Base-by-base conservation (phyloP, 305 asterid species). In the Stenogyne calaminthoides region DNA sequence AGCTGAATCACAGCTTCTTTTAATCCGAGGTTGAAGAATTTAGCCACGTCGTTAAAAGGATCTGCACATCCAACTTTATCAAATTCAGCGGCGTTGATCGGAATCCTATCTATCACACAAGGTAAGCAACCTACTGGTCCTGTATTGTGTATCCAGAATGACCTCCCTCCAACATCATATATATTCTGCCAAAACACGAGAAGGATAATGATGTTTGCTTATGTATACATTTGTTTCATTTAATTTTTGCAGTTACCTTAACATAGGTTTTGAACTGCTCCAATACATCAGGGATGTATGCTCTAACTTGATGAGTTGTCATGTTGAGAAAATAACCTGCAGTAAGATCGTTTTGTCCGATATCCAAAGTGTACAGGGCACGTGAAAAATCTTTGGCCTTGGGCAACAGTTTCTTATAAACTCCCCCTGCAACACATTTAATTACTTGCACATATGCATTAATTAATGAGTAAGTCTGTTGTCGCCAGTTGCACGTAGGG, bases 81-180 rank as follows among this genome's bases (percentile, higher is more conserved):
- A 1, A 87, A 58, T 72, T 88, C 82, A 9, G 77, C 86, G 0
- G 93, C 88, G 0, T 80, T 74, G 58, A 91, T 66, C 5, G 66
- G 54, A 7, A 87, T 44, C 3, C 80, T 78, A 68, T 86, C 95
- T 67, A 90, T 40, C 5, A 92, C 64, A 18, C 87, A 92, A 2
- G 98, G 84, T 67, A 89, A 76, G 57, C 98, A 93, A 18, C 98
- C 98, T 3, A 83, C 88, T 1, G 98, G 97, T 4, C 97, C 98
- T 4, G 98, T 93, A 67, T 91, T 89, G 77, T 93, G 97, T 73
- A 93, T 87, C 98, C 97, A 89, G 64, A 91, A 93, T 12, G 88
- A 88, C 78, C 96, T 85, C 10, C 95, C 97, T 36, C 97, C 97
- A 59, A 72, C 70, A 12, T 59, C 71, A 60, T 91, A 80, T 68